Evolutionary conservation across 2,329 filamentous ascomycete species (phyloP), one percentile per base, ranked within the genome.

Genomic region (Sphaerostilbella broomeana): DNA sequence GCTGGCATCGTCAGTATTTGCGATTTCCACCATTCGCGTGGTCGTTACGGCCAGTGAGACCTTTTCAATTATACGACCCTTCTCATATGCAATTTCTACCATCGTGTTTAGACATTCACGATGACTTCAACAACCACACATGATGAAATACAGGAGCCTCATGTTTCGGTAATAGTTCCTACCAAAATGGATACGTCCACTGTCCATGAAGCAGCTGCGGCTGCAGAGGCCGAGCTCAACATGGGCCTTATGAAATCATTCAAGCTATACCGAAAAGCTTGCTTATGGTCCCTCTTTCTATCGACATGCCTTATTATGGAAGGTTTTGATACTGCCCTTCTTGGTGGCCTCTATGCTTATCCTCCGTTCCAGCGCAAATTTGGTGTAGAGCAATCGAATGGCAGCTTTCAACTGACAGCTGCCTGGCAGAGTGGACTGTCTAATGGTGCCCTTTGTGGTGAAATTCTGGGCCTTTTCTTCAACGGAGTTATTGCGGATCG

Each of bases 391-490:
- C 50, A 56, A 10, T 44, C 54, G 1, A 50, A 68, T 19, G 67
- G 62, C 1, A 55, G 47, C 1, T 72, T 72, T 43, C 56, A 72
- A 42, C 53, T 77, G 33, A 64, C 67, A 1, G 67, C 68, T 2
- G 56, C 64, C 1, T 77, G 73, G 73, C 72, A 75, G 50, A 63
- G 70, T 3, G 70, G 64, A 6, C 55, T 77, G 4, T 63, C 61
- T 28, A 73, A 72, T 30, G 72, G 65, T 8, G 61, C 65, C 0
- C 58, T 65, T 5, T 62, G 63, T 3, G 73, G 73, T 9, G 61
- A 69, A 40, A 69, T 77, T 16, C 27, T 75, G 2, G 73, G 73
- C 2, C 61, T 74, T 3, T 63, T 73, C 37, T 20, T 69, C 36
- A 70, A 65, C 42, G 73, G 73, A 11, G 59, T 64, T 41, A 51